phyloP scores from a whole-genome alignment of 208 protist species.

The Endotrypanum monterogeii region DNA sequence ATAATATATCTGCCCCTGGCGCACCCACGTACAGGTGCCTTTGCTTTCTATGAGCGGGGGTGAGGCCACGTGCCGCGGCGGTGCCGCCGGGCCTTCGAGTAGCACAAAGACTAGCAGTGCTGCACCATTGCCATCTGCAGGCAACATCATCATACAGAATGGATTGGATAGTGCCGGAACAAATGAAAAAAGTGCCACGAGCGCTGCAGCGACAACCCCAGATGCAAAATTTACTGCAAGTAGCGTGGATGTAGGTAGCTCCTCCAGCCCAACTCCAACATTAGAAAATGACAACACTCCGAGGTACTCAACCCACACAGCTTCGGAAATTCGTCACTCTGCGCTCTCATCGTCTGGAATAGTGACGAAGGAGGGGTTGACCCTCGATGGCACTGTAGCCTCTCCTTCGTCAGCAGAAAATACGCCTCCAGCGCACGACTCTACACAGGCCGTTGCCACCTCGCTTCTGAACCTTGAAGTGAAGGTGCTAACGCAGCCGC shows the following conservation, averaged over 20 bases:
- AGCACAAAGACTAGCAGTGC: slow-evolving; percentile 8
- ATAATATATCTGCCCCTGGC: neutral
- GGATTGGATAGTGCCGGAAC: neutral
- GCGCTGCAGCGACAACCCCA: neutral
- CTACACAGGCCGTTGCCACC: slow-evolving; percentile 5
- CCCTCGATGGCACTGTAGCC: neutral
- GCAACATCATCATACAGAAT: neutral
- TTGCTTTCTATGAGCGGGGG: neutral
- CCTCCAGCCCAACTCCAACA: neutral
- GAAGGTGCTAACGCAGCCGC: slow-evolving; percentile 68
- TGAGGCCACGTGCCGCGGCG: neutral
- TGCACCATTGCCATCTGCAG: neutral
- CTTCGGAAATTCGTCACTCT: neutral
- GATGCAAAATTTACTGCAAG: neutral
- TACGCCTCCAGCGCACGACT: neutral
- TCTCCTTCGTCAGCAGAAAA: neutral
- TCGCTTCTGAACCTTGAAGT: slow-evolving; percentile 72
- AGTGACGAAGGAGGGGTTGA: neutral
- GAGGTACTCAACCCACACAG: neutral
- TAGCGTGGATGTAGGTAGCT: neutral
- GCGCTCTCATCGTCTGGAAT: neutral
- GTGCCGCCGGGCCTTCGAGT: neutral
- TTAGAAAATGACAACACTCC: neutral
- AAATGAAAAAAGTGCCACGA: neutral
- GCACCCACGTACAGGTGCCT: neutral